phyloP scores from a whole-genome alignment of 345 rosid genomes.

The Populus davidiana region DNA sequence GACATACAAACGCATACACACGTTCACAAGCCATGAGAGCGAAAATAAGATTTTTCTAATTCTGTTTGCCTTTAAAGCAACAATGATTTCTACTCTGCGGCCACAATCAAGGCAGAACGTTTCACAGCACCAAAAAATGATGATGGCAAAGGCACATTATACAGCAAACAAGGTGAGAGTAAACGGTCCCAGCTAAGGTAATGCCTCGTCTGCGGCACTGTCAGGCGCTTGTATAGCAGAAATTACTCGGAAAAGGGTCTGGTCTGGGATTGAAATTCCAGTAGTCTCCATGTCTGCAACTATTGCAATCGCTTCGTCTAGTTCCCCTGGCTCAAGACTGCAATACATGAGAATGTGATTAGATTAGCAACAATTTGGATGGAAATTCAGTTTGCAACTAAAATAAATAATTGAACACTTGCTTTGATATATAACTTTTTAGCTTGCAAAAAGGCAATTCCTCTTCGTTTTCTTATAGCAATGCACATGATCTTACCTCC shows the following conservation, averaged over 20 bases:
- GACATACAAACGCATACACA: no score
- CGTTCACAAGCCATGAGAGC: no score
- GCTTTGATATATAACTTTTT: neutral
- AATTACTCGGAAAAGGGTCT: constrained; percentile 74
- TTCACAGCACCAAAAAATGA: neutral
- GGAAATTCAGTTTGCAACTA: neutral
- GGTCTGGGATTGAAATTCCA: constrained; percentile 63
- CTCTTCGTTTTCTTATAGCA: neutral
- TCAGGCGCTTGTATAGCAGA: constrained; percentile 61
- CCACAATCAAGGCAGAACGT: neutral
- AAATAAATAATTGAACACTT: neutral
- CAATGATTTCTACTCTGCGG: no score
- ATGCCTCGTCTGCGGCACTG: constrained; percentile 20
- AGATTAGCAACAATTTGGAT: no score
- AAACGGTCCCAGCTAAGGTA: no score
- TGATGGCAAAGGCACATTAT: neutral
- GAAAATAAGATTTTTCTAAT: no score
- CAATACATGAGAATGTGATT: constrained; percentile 3
- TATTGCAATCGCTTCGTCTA: constrained; percentile 66
- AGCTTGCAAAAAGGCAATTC: neutral
- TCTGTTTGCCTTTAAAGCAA: no score
- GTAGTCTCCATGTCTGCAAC: constrained; percentile 86
- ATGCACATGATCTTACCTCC: constrained; percentile 52
- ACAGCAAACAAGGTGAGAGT: no score
- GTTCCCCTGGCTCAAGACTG: no score